Evolutionary conservation across 208 protist genomes (phyloP).

Genomic region (Leishmania aethiopica): DNA sequence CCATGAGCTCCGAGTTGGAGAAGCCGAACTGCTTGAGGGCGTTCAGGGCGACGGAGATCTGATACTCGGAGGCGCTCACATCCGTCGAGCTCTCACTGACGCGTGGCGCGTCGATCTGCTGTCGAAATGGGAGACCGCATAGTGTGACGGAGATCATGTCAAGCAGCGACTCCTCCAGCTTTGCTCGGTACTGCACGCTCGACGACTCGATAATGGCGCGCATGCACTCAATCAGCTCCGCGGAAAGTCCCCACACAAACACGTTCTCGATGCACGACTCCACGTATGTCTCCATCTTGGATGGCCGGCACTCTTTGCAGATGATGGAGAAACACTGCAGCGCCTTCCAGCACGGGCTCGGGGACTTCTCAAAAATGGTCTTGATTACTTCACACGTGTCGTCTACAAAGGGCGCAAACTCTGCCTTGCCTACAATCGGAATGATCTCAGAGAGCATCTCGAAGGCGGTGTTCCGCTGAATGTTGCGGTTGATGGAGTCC

Average conservation of each 20-base stretch:
- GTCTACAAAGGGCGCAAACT: constrained; percentile 68
- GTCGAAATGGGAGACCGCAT: constrained; percentile 83
- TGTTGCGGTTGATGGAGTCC: constrained; percentile 53
- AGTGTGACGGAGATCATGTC: constrained; percentile 92
- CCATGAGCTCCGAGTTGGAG: constrained; percentile 89
- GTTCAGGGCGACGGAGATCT: constrained; percentile 83
- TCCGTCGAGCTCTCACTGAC: constrained; percentile 16
- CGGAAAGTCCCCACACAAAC: constrained; percentile 86
- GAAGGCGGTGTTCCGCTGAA: constrained; percentile 64
- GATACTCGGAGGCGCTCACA: constrained; percentile 55
- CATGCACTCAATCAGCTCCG: constrained; percentile 85
- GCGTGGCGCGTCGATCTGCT: constrained; percentile 44
- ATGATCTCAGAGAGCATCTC: constrained; percentile 85
- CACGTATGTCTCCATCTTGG: constrained; percentile 73
- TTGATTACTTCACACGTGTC: constrained; percentile 60
- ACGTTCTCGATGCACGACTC: constrained; percentile 77
- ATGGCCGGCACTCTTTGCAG: constrained; percentile 54
- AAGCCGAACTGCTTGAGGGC: constrained; percentile 88
- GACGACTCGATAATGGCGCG: constrained; percentile 74
- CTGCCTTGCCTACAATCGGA: constrained; percentile 56
- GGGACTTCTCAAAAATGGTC: constrained; percentile 53
- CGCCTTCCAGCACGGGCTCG: constrained; percentile 77
- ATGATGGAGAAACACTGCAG: constrained; percentile 75
- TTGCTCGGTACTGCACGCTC: constrained; percentile 53
- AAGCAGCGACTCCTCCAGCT: constrained; percentile 80